Evolutionary conservation across 2,329 filamentous ascomycete genomes (phyloP).

Genomic region (Colletotrichum horii): DNA sequence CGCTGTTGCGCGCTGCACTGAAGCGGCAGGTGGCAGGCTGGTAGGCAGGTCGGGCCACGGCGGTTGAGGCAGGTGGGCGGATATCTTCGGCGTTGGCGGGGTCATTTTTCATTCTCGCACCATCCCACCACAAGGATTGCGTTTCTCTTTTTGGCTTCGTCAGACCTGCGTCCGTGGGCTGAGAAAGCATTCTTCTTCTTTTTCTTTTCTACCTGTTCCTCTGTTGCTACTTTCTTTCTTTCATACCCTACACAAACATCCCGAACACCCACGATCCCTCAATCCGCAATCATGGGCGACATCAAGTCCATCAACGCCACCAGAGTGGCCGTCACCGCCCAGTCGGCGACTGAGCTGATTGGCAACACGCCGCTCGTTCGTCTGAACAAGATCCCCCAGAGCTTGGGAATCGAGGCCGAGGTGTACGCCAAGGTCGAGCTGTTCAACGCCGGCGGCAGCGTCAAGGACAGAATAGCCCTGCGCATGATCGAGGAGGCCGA

Average conservation of each 20-base stretch:
- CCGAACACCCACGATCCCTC: neutral
- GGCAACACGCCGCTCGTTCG: constrained; percentile 95
- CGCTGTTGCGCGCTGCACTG: neutral
- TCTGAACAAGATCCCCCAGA: constrained; percentile 91
- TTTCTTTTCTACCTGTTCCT: no score
- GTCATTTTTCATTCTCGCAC: constrained; percentile 17
- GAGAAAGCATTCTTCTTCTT: neutral
- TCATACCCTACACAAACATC: neutral
- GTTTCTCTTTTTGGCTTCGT: constrained; percentile 14
- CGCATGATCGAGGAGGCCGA: constrained; percentile 98
- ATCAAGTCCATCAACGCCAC: constrained; percentile 17
- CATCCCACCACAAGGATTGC: constrained; percentile 18
- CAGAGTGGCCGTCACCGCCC: constrained; percentile 39
- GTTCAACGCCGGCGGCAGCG: constrained; percentile 92
- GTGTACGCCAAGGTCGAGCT: constrained; percentile 92
- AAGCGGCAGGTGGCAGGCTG: neutral
- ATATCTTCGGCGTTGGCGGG: constrained; percentile 23
- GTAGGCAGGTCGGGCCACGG: neutral
- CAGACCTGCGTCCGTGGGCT: neutral
- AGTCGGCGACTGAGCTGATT: constrained; percentile 84
- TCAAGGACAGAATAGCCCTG: constrained; percentile 94
- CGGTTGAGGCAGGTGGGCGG: neutral
- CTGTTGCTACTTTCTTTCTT: neutral
- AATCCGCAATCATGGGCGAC: constrained; percentile 21
- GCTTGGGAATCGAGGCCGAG: constrained; percentile 84